These are phyloP conservation scores for Polyplosphaeria fusca DNA, from an alignment of 495 filamentous ascomycete genomes.

Conservation along the genomic window DNA sequence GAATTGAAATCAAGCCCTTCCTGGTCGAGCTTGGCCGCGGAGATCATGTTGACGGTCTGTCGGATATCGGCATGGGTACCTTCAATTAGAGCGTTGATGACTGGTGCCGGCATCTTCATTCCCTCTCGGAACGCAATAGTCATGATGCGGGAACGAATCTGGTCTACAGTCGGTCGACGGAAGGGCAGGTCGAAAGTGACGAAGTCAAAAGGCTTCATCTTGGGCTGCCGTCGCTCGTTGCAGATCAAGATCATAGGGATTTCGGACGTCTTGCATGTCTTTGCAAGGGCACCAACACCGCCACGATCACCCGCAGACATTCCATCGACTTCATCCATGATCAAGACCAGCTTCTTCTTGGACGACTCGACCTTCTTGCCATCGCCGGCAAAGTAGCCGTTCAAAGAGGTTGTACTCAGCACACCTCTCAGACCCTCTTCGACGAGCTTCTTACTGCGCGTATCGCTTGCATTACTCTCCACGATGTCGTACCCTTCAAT, in stretches of 20 bases:
- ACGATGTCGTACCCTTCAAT: slow-evolving; percentile 90
- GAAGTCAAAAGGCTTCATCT: slow-evolving; percentile 96
- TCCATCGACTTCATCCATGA: slow-evolving; percentile 99
- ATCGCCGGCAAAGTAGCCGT: slow-evolving; percentile 86
- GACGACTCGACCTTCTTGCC: slow-evolving; percentile 71
- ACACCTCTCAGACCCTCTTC: slow-evolving; percentile 82
- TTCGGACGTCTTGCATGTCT: slow-evolving; percentile 89
- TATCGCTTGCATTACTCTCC: slow-evolving; percentile 95
- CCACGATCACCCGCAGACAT: slow-evolving; percentile 98
- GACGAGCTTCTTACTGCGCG: slow-evolving; percentile 95
- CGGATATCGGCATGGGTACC: slow-evolving; percentile 93
- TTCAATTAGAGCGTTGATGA: slow-evolving; percentile 93
- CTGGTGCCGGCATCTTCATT: slow-evolving; percentile 76
- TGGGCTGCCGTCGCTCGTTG: slow-evolving; percentile 86
- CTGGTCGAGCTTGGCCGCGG: slow-evolving; percentile 85
- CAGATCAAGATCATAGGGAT: slow-evolving; percentile 97
- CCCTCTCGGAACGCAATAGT: slow-evolving; percentile 93
- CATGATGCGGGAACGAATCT: slow-evolving; percentile 83
- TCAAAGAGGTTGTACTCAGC: slow-evolving; percentile 85
- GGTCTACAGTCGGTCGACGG: slow-evolving; percentile 79
- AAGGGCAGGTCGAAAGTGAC: slow-evolving; percentile 84
- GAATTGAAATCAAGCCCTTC: slow-evolving; percentile 73
- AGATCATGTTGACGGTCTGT: slow-evolving; percentile 98
- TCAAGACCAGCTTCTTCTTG: slow-evolving; percentile 88
- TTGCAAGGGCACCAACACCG: slow-evolving; percentile 89